A percentile compares a stretch with the other conserved stretches of the same genome.
Conservation (phyloP, 2,329 filamentous ascomycete genomes). For the Eutypa lata region DNA sequence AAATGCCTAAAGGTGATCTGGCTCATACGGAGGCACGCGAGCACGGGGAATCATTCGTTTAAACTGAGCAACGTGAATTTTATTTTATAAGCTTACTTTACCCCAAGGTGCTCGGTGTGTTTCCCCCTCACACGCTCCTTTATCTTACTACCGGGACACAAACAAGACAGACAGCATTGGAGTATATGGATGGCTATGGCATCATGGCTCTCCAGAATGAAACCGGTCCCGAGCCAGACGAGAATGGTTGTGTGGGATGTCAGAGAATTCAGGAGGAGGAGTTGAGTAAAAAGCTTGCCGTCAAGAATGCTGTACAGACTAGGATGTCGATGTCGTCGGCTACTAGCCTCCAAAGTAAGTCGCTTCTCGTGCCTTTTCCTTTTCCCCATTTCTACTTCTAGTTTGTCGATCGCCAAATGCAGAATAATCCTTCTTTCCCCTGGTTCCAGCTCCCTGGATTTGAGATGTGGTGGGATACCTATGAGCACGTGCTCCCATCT, state of each 20-base stretch:
- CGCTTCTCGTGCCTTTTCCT: background rate
- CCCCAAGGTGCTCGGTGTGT: no score
- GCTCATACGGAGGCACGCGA: background rate
- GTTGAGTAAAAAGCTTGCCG: constrained; percentile 4
- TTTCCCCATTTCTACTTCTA: background rate
- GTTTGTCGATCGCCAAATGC: background rate
- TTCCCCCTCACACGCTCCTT: background rate
- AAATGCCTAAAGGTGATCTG: background rate
- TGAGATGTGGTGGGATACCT: no score
- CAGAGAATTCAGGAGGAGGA: constrained; percentile 5
- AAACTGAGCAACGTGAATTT: background rate
- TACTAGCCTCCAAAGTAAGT: background rate
- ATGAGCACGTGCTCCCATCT: no score
- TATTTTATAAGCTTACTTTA: no score
- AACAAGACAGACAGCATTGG: background rate
- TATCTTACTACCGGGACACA: background rate
- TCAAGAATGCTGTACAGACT: no score
- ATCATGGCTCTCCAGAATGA: background rate
- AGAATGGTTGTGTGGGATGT: constrained; percentile 2
- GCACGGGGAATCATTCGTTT: background rate
- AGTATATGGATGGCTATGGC: background rate
- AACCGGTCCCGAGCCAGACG: background rate
- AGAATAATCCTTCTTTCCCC: no score
- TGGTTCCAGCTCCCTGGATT: no score
- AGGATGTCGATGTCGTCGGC: background rate